These are phyloP conservation scores for Phytopythium mirpurense DNA, from an alignment of 352 stramenopile genomes.

Conservation along the genomic window DNA sequence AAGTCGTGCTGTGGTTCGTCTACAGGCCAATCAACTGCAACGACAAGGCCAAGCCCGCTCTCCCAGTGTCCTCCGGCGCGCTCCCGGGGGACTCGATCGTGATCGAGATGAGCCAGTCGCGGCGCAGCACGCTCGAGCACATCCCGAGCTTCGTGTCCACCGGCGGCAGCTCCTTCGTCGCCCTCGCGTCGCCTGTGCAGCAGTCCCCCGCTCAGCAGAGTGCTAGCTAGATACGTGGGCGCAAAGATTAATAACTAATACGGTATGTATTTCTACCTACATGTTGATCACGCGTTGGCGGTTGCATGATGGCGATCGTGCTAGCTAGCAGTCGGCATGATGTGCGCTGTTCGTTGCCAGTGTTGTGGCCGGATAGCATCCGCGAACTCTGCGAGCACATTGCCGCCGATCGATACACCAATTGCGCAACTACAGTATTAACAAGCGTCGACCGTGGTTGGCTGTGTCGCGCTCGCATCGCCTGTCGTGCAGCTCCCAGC, in stretches of 20 bases:
- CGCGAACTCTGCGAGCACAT: too few species aligned
- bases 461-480: slow-evolving; percentile 29
- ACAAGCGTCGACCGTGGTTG: slow-evolving; percentile 12
- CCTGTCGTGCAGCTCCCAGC: slow-evolving; percentile 38
- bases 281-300: too few species aligned
- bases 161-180: slow-evolving; percentile 1
- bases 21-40: slow-evolving; percentile 14
- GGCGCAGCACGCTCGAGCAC: slow-evolving; percentile 3
- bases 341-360: too few species aligned
- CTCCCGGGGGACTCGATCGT: slow-evolving; percentile 4
- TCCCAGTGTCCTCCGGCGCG: background rate
- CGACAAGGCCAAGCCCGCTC: background rate
- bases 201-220: too few species aligned
- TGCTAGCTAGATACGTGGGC: too few species aligned
- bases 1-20: slow-evolving; percentile 37
- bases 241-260: too few species aligned
- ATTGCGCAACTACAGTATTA: too few species aligned
- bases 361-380: too few species aligned
- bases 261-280: too few species aligned
- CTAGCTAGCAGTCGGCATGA: too few species aligned
- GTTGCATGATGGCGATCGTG: too few species aligned
- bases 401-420: too few species aligned
- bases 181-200: background rate
- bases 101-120: slow-evolving; percentile 5
- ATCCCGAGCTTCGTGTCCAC: slow-evolving; percentile 3